Evolutionary conservation across 768 basidiomycete species (phyloP), one percentile per base, ranked within the genome.

Genomic region (Agrocybe praecox): DNA sequence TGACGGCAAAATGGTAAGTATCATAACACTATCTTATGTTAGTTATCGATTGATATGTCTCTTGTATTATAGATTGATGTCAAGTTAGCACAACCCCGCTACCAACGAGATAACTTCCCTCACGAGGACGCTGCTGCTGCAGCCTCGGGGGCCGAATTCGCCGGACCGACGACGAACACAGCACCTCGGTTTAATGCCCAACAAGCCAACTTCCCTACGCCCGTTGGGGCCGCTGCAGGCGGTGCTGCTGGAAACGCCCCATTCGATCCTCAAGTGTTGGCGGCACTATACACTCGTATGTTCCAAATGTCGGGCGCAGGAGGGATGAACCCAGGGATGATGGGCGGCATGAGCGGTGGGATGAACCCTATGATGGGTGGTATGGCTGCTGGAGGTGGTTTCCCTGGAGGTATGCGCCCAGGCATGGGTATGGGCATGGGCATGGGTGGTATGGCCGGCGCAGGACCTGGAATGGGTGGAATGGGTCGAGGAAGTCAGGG

Each of bases 251-350:
- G 57, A 57, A 85, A 79, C 61, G 80, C 86, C 4, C 82, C 90
- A 1, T 96, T 98, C 68, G 96, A 98, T 68, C 93, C 96, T 0
- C 90, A 94, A 61, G 92, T 92, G 1, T 87, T 98, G 68, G 94
- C 94, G 0, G 85, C 89, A 55, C 86, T 98, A 57, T 98, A 97
- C 74, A 93, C 95, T 33, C 89, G 94, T 59, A 98, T 98, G 96
- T 89, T 93, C 80, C 87, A 89, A 67, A 89, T 92, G 77, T 83
- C 90, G 47, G 83, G 84, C 34, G 85, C 77, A 0, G 81, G 80
- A 2, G 72, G 69, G 49, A 79, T 81, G 74, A 82, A 83, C 65
- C 80, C 81, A 3, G 82, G 79, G 68, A 86, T 87, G 84, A 81
- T 82, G 78, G 80, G 76, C 12, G 78, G 76, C 65, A 73, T 73